Conservation (phyloP, 2,329 filamentous ascomycete genomes). For the Aureobasidium sp. region DNA sequence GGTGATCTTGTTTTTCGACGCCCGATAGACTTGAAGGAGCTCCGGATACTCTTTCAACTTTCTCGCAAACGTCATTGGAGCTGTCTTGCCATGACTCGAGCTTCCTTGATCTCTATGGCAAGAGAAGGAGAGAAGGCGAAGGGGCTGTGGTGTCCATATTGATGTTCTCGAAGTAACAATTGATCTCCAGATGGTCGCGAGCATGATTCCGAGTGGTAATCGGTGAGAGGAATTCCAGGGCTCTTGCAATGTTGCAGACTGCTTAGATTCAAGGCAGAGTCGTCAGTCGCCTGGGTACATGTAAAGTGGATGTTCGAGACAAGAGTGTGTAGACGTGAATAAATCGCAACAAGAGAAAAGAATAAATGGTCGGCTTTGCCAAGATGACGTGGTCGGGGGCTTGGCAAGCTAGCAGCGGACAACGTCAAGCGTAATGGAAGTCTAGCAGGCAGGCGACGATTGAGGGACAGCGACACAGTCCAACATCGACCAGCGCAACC, state of each 20-base stretch:
- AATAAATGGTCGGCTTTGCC: neutral
- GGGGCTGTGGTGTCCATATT: neutral
- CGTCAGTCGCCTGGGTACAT: neutral
- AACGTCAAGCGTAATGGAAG: conserved; percentile 4
- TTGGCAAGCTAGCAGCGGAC: neutral
- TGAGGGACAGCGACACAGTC: neutral
- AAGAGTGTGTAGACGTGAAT: neutral
- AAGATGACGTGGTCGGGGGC: conserved; percentile 13
- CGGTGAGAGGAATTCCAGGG: neutral
- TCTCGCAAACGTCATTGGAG: neutral
- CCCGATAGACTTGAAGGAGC: neutral
- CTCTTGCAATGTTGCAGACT: neutral
- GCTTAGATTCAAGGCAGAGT: neutral
- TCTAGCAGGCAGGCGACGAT: neutral
- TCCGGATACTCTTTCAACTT: neutral
- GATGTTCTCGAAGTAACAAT: neutral
- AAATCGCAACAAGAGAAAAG: neutral
- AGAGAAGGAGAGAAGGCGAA: neutral
- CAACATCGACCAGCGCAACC: conserved; percentile 20
- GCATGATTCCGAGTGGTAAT: neutral
- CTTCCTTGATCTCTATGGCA: neutral
- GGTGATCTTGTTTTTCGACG: neutral
- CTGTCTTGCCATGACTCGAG: neutral
- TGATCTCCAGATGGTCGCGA: neutral
- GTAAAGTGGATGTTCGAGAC: neutral